phyloP scores from a whole-genome alignment of 140 eudicot species.

The Oenanthe javanica region DNA sequence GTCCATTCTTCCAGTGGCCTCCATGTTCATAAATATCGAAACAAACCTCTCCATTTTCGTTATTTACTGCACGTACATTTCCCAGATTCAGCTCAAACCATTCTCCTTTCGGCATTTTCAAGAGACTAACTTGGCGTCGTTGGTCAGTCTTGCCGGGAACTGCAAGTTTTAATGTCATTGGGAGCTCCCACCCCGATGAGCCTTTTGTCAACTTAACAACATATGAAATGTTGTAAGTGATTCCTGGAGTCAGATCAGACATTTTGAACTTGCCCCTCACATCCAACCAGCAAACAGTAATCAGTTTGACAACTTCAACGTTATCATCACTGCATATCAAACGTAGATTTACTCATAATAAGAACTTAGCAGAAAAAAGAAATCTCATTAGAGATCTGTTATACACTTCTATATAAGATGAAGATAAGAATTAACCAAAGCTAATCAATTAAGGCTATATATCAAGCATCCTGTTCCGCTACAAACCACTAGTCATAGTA shows the following conservation, averaged over 20 bases:
- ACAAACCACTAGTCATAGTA: too few species aligned
- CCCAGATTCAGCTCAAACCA: slow-evolving; percentile 14
- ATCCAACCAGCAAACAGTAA: slow-evolving; percentile 9
- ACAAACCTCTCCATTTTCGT: slow-evolving; percentile 5
- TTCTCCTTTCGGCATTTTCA: slow-evolving; percentile 5
- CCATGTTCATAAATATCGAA: slow-evolving; percentile 8
- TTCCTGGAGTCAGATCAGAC: slow-evolving; percentile 10
- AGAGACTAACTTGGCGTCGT: background rate
- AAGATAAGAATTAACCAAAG: too few species aligned
- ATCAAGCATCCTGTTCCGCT: too few species aligned
- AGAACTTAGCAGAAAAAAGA: too few species aligned
- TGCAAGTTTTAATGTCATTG: background rate
- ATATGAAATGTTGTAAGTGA: background rate
- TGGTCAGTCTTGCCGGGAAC: background rate
- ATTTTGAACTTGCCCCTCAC: slow-evolving; percentile 11
- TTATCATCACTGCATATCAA: background rate
- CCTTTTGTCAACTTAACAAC: slow-evolving; percentile 4
- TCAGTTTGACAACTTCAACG: slow-evolving; percentile 9
- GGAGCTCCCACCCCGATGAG: slow-evolving; percentile 17
- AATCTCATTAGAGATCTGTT: too few species aligned
- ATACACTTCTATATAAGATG: too few species aligned
- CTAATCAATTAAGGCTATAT: too few species aligned
- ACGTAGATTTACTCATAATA: too few species aligned
- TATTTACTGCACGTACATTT: background rate
- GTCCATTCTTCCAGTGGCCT: slow-evolving; percentile 14